Conservation (phyloP, 805 yeast genomes). For the Myxozyma monticola region DNA sequence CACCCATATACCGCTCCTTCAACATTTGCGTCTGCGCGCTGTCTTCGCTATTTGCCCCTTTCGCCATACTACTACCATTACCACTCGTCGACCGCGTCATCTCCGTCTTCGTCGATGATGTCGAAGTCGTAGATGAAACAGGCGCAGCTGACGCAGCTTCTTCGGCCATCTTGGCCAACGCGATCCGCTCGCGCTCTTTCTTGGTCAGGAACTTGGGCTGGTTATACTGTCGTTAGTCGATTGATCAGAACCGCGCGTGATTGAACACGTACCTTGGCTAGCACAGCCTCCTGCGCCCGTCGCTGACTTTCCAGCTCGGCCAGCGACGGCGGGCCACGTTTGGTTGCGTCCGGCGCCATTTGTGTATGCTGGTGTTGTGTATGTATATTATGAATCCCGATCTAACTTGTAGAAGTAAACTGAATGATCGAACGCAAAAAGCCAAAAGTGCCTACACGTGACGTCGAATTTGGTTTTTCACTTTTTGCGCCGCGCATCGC, state of each 20-base stretch:
- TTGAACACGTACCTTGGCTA: conserved; percentile 18
- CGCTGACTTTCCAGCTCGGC: conserved; percentile 36
- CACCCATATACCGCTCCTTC: conserved; percentile 28
- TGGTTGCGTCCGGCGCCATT: conserved; percentile 6
- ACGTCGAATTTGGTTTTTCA: no score
- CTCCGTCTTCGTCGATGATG: not conserved
- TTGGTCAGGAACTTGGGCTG: conserved; percentile 50
- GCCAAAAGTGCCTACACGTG: no score
- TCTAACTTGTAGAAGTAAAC: no score
- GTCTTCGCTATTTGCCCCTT: not conserved
- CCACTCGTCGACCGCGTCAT: not conserved
- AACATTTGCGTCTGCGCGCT: not conserved
- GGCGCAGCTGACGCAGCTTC: conserved; percentile 1
- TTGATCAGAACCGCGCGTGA: not conserved
- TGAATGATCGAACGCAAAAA: no score
- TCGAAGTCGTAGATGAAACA: conserved; percentile 1
- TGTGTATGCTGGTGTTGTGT: no score
- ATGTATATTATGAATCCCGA: no score
- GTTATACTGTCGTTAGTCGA: not conserved
- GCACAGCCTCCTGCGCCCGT: conserved; percentile 26
- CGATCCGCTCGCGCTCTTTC: conserved; percentile 45
- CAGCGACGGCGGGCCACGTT: conserved; percentile 36
- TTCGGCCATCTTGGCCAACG: conserved; percentile 32
- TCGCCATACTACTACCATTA: no score
- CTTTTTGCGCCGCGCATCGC: no score